Evolutionary conservation across 352 stramenopile genomes (phyloP).

Genomic region (Globisporangium nunn): DNA sequence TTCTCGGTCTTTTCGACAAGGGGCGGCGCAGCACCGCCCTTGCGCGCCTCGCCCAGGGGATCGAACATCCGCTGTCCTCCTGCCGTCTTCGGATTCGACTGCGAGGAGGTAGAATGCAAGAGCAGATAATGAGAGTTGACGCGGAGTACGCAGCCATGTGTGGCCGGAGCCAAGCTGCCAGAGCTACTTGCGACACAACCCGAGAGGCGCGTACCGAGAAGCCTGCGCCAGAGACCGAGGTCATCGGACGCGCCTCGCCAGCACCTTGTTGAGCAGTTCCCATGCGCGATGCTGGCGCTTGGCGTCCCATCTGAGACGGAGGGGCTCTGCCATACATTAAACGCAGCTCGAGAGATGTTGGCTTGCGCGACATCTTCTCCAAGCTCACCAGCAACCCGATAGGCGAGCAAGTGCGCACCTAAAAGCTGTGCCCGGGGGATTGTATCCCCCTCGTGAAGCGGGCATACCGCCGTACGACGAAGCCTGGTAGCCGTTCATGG

Average conservation of each 20-base stretch:
- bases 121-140: neutral
- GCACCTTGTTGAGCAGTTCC: conserved; percentile 43
- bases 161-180: no score
- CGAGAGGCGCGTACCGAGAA: conserved; percentile 59
- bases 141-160: no score
- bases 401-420: conserved; percentile 20
- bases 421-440: conserved; percentile 64
- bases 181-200: neutral
- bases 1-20: conserved; percentile 91
- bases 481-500: conserved; percentile 39
- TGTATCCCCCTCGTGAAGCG: conserved; percentile 52
- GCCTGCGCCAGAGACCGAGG: conserved; percentile 88
- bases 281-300: conserved; percentile 48
- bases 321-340: conserved; percentile 25
- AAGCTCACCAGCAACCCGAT: neutral
- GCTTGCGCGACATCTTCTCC: no score
- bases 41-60: conserved; percentile 83
- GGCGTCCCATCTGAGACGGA: conserved; percentile 72
- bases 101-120: neutral
- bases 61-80: conserved; percentile 80
- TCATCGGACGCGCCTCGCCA: conserved; percentile 88
- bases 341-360: no score
- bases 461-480: conserved; percentile 56
- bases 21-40: conserved; percentile 62
- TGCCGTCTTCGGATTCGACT: conserved; percentile 79